A percentile compares a stretch with the other conserved stretches of the same genome.
These are phyloP conservation scores for Parascedosporium putredinis DNA, from an alignment of 2,329 filamentous ascomycete species.

Conservation along the genomic window DNA sequence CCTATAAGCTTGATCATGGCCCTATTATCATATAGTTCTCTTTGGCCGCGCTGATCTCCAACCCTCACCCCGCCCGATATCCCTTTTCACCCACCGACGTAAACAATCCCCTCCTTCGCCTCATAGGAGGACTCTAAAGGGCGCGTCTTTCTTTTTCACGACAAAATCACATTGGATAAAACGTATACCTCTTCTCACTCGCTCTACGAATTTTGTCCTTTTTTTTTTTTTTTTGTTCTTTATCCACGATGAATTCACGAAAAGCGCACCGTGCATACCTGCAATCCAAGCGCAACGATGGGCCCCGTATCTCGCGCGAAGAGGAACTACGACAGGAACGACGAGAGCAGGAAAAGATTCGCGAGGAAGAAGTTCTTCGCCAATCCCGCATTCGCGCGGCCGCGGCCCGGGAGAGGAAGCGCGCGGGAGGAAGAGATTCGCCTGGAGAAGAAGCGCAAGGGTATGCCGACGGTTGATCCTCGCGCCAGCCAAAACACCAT, in stretches of 20 bases:
- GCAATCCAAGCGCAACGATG: slow-evolving; percentile 11
- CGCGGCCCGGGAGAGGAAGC: slow-evolving; percentile 42
- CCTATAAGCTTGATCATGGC: too few relatives aligned
- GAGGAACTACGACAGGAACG: slow-evolving; percentile 27
- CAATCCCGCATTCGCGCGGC: slow-evolving; percentile 37
- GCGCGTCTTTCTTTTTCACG: too few relatives aligned
- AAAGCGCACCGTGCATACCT: slow-evolving; percentile 5
- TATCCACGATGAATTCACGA: not conserved
- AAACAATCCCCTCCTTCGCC: too few relatives aligned
- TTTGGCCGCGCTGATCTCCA: too few relatives aligned
- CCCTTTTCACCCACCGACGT: too few relatives aligned
- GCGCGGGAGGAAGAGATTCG: slow-evolving; percentile 37
- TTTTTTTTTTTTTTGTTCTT: not conserved
- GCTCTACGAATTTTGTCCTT: not conserved
- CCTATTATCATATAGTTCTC: too few relatives aligned
- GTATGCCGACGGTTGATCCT: slow-evolving; percentile 42
- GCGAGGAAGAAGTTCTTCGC: slow-evolving; percentile 40
- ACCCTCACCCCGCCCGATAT: too few relatives aligned
- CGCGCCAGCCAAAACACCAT: slow-evolving; percentile 49
- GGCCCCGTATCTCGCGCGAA: slow-evolving; percentile 29
- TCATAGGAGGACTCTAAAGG: too few relatives aligned
- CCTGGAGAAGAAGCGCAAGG: slow-evolving; percentile 39
- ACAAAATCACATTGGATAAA: too few relatives aligned
- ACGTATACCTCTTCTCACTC: not conserved
- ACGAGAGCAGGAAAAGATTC: slow-evolving; percentile 44